Base-by-base conservation (phyloP, 148 eudicot species). In the Rhododendron simsii region DNA sequence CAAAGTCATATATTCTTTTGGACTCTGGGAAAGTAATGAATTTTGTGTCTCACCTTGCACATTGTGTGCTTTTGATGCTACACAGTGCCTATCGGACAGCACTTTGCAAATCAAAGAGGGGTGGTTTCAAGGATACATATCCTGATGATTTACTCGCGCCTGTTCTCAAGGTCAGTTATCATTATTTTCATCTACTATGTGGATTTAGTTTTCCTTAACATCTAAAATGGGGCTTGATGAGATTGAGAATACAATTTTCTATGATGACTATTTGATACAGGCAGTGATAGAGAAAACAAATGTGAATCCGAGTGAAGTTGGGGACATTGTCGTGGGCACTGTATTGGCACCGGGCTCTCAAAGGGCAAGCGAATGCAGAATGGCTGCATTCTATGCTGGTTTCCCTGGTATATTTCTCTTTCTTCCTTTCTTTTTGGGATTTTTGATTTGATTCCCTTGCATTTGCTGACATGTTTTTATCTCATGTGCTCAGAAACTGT, bases 331-430 rank as follows among this genome's bases (percentile, higher is more conserved):
- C 79, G 99, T 97, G 86, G 99, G 99, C 82, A 89, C 94, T 59
- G 99, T 97, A 26, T 85, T 97, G 86, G 98, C 98, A 73, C 98
- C 95, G 3, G 98, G 99, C 51, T 93, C 99, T 85, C 96, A 93
- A 84, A 90, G 98, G 88, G 98, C 98, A 53, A 95, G 93, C 80
- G 99, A 97, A 90, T 97, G 98, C 87, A 93, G 96, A 89, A 94
- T 93, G 96, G 99, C 99, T 78, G 95, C 98, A 28, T 95, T 97
- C 86, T 97, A 93, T 91, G 99, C 99, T 84, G 99, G 99, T 75
- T 94, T 93, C 87, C 99, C 99, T 77, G 99, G 99, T 95, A 92
- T 35, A 44, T 67, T 5, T 14, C 73, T 69, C 44, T 41, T 65
- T n/a, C 48, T 28, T 30, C 50, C 30, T 37, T 23, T 9, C 20